Evolutionary conservation across 495 filamentous ascomycete species (phyloP).

Genomic region (Pseudoneurospora amorphoporcata): DNA sequence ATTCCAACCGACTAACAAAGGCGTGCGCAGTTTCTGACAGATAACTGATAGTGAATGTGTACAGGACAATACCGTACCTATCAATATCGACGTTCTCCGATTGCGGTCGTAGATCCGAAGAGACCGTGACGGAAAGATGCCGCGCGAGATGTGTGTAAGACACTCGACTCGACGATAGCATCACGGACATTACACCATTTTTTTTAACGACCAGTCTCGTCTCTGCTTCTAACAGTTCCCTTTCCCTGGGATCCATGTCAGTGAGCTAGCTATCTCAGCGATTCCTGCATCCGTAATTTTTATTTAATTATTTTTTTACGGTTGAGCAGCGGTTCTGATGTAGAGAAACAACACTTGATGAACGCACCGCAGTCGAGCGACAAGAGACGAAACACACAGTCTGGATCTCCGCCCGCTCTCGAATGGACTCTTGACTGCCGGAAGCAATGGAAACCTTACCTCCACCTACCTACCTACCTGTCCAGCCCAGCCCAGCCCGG

Average conservation of each 20-base stretch:
- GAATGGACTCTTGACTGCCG: background rate
- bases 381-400: background rate
- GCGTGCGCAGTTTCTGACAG: background rate
- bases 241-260: background rate
- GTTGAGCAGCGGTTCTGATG: no score
- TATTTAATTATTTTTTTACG: no score
- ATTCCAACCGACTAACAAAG: background rate
- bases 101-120: background rate
- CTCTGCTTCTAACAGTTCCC: background rate
- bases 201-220: no score
- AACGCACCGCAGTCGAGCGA: background rate
- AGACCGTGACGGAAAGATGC: background rate
- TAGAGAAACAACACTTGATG: no score
- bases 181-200: background rate
- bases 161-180: background rate
- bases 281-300: no score
- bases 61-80: background rate
- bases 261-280: background rate
- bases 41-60: background rate
- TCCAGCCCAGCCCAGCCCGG: no score
- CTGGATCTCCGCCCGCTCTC: background rate
- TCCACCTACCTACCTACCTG: background rate
- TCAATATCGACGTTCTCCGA: background rate
- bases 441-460: background rate
- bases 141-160: background rate